Evolutionary conservation across 495 filamentous ascomycete genomes (phyloP), one percentile per base, ranked within the genome.

Genomic region (Penicillium longicatenatum): DNA sequence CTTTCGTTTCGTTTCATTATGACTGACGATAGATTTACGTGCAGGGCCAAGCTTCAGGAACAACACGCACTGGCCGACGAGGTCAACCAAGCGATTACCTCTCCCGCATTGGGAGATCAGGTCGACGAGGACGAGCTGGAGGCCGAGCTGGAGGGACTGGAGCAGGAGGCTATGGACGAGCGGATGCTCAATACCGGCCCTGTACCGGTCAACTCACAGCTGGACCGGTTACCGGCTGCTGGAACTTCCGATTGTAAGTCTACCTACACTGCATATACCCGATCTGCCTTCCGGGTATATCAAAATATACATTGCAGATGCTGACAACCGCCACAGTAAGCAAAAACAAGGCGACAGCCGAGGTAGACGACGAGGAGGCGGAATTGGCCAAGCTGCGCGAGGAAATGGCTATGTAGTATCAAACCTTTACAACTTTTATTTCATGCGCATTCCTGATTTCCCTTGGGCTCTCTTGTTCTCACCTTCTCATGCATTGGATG

Each of bases 321-420:
- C 54, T 65, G 57, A 66, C 33, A 6, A 29, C 35, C 7, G 3
- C 12, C 2, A 47, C 42, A 65, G 59, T 57, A 42, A 56, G 14
- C 57, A 60, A 58, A 46, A 53, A 68, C 62, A 63, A 69, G 88
- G 86, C 78, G 75, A 79, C 50, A 86, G 85, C 73, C 49, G 78
- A 83, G 59, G 85, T 89, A 71, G 93, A 96, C 70, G 93, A 98
- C 84, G 93, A 97, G 67, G 94, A 97, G 71, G 93, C 87, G 62
- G 95, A 99, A 76, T 79, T 99, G 67, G 84, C 86, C 70, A 97
- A 94, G 74, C 72, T 98, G 64, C 92, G 93, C 73, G 93, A 91
- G 41, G 94, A 97, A 76, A 98, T 98, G 94, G 92, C 93, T 55
- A 96, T 97, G 88, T 65, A 70, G 68, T 35, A 47, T 20, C 16